Conservation (phyloP, 768 basidiomycete genomes). For the Panaeolus cyanescens region DNA sequence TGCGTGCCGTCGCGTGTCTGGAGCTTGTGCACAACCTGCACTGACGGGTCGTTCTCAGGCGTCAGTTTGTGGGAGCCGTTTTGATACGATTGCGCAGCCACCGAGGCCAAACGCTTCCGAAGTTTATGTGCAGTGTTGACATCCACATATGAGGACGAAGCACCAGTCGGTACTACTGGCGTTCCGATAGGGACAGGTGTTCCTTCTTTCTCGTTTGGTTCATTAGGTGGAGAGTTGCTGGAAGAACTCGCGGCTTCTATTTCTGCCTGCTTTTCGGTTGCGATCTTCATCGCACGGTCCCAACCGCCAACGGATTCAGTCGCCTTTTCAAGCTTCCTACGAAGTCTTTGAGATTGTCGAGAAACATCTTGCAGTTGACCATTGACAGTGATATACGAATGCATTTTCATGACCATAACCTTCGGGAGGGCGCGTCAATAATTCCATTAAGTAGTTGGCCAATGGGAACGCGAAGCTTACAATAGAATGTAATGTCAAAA, state of each 20-base stretch:
- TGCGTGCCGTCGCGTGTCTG: slow-evolving; percentile 8
- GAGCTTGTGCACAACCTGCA: slow-evolving; percentile 13
- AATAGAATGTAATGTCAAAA: slow-evolving; percentile 83
- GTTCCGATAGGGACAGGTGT: slow-evolving; percentile 41
- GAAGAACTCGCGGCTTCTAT: slow-evolving; percentile 28
- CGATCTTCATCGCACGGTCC: slow-evolving; percentile 58
- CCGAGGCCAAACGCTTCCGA: slow-evolving; percentile 55
- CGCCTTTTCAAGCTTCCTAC: slow-evolving; percentile 46
- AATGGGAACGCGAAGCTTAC: slow-evolving; percentile 38
- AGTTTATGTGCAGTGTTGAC: slow-evolving; percentile 51
- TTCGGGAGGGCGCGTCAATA: slow-evolving; percentile 18
- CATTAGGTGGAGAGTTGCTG: slow-evolving; percentile 7
- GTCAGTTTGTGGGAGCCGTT: slow-evolving; percentile 12
- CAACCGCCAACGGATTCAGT: slow-evolving; percentile 64
- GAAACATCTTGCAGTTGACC: slow-evolving; percentile 70
- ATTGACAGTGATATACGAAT: slow-evolving; percentile 90
- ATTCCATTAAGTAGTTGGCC: background rate
- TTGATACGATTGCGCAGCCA: slow-evolving; percentile 29
- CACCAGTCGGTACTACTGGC: slow-evolving; percentile 44
- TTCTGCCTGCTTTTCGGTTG: slow-evolving; percentile 45
- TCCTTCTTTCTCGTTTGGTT: slow-evolving; percentile 22
- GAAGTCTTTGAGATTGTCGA: slow-evolving; percentile 44
- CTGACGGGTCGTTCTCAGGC: slow-evolving; percentile 5
- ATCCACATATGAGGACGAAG: slow-evolving; percentile 56
- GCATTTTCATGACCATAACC: slow-evolving; percentile 95